A percentile compares a stretch with the other conserved stretches of the same genome.
phyloP scores from a whole-genome alignment of 352 stramenopile genomes.

The Phytophthora tentaculata region DNA sequence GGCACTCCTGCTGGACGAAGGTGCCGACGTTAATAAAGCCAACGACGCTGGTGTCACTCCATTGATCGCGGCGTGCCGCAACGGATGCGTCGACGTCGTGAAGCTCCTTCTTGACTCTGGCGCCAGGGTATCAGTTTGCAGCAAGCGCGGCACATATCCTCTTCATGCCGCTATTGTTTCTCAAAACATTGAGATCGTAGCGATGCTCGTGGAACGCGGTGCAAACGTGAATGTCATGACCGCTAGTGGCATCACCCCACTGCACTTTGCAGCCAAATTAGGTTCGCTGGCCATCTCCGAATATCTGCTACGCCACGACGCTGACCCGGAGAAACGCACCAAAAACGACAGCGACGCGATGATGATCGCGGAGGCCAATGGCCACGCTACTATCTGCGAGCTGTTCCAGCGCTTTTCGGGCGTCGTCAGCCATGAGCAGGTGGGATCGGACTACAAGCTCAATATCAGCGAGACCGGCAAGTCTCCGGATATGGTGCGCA shows the following conservation, averaged over 20 bases:
- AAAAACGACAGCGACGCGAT: conserved; percentile 81
- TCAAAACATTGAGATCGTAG: conserved; percentile 69
- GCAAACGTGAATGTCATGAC: conserved; percentile 79
- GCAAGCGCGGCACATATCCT: conserved; percentile 63
- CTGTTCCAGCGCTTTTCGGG: conserved; percentile 62
- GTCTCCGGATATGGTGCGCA: conserved; percentile 43
- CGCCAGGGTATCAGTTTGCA: conserved; percentile 50
- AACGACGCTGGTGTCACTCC: conserved; percentile 74
- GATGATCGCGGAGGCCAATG: conserved; percentile 76
- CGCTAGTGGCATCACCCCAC: conserved; percentile 70
- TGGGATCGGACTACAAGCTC: conserved; percentile 35
- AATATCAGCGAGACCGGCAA: conserved; percentile 46
- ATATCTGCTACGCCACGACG: conserved; percentile 69
- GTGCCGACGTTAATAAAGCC: conserved; percentile 62
- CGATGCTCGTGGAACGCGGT: conserved; percentile 63
- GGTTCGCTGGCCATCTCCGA: conserved; percentile 64
- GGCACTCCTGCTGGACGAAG: conserved; percentile 66
- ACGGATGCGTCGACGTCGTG: conserved; percentile 62
- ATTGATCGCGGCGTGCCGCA: conserved; percentile 73
- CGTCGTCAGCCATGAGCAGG: conserved; percentile 26
- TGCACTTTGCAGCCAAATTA: conserved; percentile 80
- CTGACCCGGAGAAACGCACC: conserved; percentile 69
- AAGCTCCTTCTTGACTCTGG: conserved; percentile 59
- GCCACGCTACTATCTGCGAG: conserved; percentile 67
- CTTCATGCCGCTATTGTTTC: conserved; percentile 73